Evolutionary conservation across 148 eudicot genomes (phyloP).

Genomic region (Linanthus parryae): DNA sequence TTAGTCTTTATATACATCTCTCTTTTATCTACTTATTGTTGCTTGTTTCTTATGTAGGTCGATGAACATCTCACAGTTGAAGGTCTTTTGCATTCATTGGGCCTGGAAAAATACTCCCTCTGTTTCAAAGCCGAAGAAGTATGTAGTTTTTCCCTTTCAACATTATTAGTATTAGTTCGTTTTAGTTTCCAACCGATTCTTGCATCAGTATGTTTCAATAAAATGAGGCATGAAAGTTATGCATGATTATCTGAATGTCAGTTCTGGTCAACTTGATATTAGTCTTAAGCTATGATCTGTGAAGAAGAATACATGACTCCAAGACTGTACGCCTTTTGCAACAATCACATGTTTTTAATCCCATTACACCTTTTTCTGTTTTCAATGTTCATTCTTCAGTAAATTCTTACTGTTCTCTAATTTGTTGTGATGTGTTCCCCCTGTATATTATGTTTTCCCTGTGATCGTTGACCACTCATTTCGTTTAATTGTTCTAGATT

Average conservation of each 20-base stretch:
- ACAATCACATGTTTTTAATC: too few relatives aligned
- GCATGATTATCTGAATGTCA: not conserved
- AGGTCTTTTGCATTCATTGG: slow-evolving; percentile 60
- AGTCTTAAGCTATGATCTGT: too few relatives aligned
- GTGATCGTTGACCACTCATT: too few relatives aligned
- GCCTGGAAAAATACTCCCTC: slow-evolving; percentile 62
- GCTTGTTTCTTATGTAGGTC: slow-evolving; percentile 36
- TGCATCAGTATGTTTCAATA: not conserved
- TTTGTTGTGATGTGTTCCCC: too few relatives aligned
- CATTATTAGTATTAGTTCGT: not conserved
- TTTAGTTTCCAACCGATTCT: not conserved
- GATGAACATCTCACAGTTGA: slow-evolving; percentile 57
- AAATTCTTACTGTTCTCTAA: too few relatives aligned
- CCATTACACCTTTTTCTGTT: too few relatives aligned
- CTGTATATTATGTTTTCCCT: too few relatives aligned
- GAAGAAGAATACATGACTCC: not conserved
- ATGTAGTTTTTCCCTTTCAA: slow-evolving; percentile 11
- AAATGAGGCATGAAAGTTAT: slow-evolving; percentile 1
- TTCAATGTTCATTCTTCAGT: too few relatives aligned
- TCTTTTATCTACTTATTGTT: slow-evolving; percentile 3
- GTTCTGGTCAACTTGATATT: not conserved
- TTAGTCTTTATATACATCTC: not conserved
- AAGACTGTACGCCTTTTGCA: not conserved
- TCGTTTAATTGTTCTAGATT: too few relatives aligned
- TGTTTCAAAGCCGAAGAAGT: slow-evolving; percentile 91